Evolutionary conservation across 2,329 filamentous ascomycete genomes (phyloP).

Genomic region (Phialophora tarda): DNA sequence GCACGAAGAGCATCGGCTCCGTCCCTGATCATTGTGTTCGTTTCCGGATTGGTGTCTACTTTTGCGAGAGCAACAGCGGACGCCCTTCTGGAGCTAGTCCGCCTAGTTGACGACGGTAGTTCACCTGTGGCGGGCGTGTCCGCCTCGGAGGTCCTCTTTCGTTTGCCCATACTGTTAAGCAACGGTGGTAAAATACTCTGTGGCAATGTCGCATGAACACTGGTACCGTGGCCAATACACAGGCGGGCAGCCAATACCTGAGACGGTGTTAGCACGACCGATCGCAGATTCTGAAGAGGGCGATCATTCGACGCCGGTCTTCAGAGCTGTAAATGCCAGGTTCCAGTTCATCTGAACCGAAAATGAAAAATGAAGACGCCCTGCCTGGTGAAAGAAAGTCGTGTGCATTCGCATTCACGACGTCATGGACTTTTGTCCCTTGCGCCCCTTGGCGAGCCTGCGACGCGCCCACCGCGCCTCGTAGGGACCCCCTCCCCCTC

Average conservation of each 20-base stretch:
- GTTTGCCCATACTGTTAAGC: slow-evolving; percentile 36
- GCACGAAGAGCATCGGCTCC: slow-evolving; percentile 40
- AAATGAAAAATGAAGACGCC: background rate
- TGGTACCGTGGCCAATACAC: background rate
- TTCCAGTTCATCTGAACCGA: background rate
- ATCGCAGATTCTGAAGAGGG: background rate
- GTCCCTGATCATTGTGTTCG: slow-evolving; percentile 41
- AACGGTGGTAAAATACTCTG: background rate
- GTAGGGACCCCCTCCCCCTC: background rate
- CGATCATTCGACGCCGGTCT: background rate
- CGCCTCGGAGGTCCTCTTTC: slow-evolving; percentile 32
- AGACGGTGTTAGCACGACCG: background rate
- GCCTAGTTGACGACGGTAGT: slow-evolving; percentile 25
- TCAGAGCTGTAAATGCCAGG: background rate
- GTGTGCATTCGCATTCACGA: slow-evolving; percentile 1
- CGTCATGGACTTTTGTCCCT: slow-evolving; percentile 6
- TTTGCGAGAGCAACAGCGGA: slow-evolving; percentile 33
- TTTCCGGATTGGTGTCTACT: slow-evolving; percentile 41
- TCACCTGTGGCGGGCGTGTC: background rate
- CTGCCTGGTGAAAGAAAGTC: background rate
- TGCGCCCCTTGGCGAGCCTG: background rate
- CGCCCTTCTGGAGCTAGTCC: slow-evolving; percentile 37
- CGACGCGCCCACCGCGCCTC: slow-evolving; percentile 1
- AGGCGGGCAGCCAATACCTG: background rate
- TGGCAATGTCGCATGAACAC: slow-evolving; percentile 8